phyloP scores from a whole-genome alignment of 768 basidiomycete species.

The Chalciporus sphaerocephalus region DNA sequence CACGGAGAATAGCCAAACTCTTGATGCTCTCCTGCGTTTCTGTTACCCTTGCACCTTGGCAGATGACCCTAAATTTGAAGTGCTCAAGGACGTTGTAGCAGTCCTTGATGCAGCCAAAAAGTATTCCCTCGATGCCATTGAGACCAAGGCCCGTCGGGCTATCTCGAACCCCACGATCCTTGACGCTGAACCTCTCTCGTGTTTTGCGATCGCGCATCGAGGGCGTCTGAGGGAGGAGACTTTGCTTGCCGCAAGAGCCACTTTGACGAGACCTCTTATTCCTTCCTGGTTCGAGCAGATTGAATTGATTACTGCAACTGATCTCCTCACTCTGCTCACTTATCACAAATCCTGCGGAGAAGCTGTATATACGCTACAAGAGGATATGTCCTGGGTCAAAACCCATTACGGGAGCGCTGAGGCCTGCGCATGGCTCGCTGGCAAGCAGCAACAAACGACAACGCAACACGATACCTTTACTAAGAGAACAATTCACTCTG shows the following conservation, averaged over 20 bases:
- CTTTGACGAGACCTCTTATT: slow-evolving; percentile 25
- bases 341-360: slow-evolving; percentile 17
- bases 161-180: slow-evolving; percentile 20
- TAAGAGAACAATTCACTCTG: background rate
- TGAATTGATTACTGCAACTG: slow-evolving; percentile 22
- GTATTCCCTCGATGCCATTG: slow-evolving; percentile 14
- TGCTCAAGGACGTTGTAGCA: background rate
- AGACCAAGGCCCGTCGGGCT: slow-evolving; percentile 11
- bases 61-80: slow-evolving; percentile 19
- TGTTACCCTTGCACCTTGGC: slow-evolving; percentile 23
- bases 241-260: slow-evolving; percentile 24
- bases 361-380: slow-evolving; percentile 5
- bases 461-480: no score
- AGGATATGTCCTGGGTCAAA: slow-evolving; percentile 14
- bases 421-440: slow-evolving; percentile 9
- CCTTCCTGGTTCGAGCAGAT: slow-evolving; percentile 27
- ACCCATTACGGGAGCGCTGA: slow-evolving; percentile 6
- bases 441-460: background rate
- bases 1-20: slow-evolving; percentile 16
- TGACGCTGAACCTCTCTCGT: slow-evolving; percentile 22
- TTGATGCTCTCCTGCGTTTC: slow-evolving; percentile 22
- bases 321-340: slow-evolving; percentile 23
- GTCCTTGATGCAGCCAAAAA: slow-evolving; percentile 17
- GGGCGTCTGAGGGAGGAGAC: slow-evolving; percentile 22
- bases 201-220: slow-evolving; percentile 29